phyloP scores from a whole-genome alignment of 805 yeast genomes.

The Lipomyces sp. region DNA sequence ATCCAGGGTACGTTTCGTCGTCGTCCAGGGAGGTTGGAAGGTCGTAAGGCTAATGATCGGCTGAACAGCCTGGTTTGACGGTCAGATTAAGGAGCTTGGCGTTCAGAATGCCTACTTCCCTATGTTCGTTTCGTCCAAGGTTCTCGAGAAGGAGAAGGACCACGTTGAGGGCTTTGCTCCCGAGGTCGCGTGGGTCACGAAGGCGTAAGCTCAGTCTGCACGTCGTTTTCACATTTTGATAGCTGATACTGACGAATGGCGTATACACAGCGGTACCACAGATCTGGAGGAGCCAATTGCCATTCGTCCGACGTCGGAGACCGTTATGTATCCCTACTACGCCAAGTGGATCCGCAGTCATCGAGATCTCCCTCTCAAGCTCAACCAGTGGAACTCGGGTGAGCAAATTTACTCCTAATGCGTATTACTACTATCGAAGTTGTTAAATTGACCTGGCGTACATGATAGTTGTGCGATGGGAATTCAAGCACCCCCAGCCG shows the following conservation, averaged over 20 bases:
- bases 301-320: constrained; percentile 98
- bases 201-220: constrained; percentile 47
- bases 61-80: constrained; percentile 73
- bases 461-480: constrained; percentile 88
- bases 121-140: constrained; percentile 91
- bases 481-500: constrained; percentile 99
- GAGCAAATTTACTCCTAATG: not conserved
- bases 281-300: constrained; percentile 98
- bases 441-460: not conserved
- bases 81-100: constrained; percentile 76
- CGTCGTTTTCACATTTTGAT: not conserved
- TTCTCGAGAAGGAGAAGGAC: constrained; percentile 95
- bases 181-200: constrained; percentile 99
- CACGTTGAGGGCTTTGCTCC: constrained; percentile 99
- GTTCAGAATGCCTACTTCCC: constrained; percentile 97
- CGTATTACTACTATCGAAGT: not conserved
- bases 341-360: constrained; percentile 98
- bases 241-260: not conserved
- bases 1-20: constrained; percentile 51
- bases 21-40: not conserved
- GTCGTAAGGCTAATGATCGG: no score
- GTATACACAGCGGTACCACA: constrained; percentile 55
- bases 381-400: constrained; percentile 95
- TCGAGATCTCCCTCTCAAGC: constrained; percentile 92
- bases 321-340: constrained; percentile 99